A percentile compares a stretch with the other conserved stretches of the same genome.
phyloP scores from a whole-genome alignment of 2,329 filamentous ascomycete genomes.

The Fulvia fulva region DNA sequence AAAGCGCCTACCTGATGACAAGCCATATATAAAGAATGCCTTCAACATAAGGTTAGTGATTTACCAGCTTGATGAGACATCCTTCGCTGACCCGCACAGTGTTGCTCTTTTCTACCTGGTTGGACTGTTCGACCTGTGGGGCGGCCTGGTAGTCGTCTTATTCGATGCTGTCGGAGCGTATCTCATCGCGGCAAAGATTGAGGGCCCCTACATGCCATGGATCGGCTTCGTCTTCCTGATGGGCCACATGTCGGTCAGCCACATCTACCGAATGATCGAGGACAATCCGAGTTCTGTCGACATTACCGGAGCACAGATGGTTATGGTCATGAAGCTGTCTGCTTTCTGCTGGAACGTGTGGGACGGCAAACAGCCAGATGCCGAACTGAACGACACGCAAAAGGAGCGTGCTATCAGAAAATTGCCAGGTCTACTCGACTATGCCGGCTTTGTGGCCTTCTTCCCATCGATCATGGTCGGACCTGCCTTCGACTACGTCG shows the following conservation, averaged over 20 bases:
- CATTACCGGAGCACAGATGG: constrained; percentile 95
- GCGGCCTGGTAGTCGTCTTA: constrained; percentile 71
- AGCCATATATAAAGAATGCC: constrained; percentile 78
- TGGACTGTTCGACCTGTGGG: constrained; percentile 90
- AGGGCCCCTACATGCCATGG: constrained; percentile 97
- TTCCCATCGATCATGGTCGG: constrained; percentile 88
- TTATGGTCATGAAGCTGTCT: constrained; percentile 93
- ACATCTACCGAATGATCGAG: constrained; percentile 73
- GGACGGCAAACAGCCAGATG: constrained; percentile 75
- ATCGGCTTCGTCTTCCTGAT: constrained; percentile 89
- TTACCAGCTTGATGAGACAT: background rate
- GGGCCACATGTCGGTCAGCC: constrained; percentile 89
- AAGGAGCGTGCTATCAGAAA: constrained; percentile 72
- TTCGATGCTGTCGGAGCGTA: constrained; percentile 79
- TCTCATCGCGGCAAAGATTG: constrained; percentile 73
- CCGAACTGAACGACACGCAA: constrained; percentile 81
- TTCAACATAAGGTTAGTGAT: constrained; percentile 71
- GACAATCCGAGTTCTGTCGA: constrained; percentile 67
- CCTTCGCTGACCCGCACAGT: constrained; percentile 39
- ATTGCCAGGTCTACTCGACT: constrained; percentile 75
- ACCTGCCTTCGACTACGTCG: constrained; percentile 89
- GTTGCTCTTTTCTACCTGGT: constrained; percentile 87
- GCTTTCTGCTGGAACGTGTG: constrained; percentile 98
- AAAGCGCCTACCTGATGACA: constrained; percentile 82
- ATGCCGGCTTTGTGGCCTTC: constrained; percentile 86